Base-by-base conservation (phyloP, 139 green algal species). In the Coelastrella sp. region DNA sequence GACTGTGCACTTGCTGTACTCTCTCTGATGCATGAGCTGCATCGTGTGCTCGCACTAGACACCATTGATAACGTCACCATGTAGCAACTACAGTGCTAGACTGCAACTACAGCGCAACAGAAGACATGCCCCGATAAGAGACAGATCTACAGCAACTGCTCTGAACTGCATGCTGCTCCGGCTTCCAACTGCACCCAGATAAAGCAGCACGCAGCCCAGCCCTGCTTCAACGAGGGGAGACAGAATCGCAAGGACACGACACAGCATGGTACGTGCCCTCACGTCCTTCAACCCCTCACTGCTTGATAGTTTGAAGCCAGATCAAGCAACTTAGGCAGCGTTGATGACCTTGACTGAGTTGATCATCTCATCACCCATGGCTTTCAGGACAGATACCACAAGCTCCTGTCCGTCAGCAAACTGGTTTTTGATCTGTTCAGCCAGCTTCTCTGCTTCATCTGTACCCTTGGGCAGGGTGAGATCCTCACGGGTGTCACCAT, bases 401-500 rank as follows among this genome's bases (percentile, higher is more conserved):
- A 99, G 89, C 87, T 99, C 98, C 91, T 98, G 98, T 82, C 96
- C 95, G 4, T 92, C 93, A 5, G 89, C 91, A 87, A 98, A 98
- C 51, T 95, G 89, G 2, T 88, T 82, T 91, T 96, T 91, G 57
- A 99, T 94, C 79, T 96, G 85, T 45, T 92, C 79, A 23, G 95
- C 94, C 85, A 98, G 93, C 91, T 96, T 98, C 19, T 96, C 94
- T 38, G 89, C 84, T 50, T 99, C 95, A 45, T 98, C 94, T 40
- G 95, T 98, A 84, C 95, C 96, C 74, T 86, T 95, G 69, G 98
- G 98, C 79, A 99, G 94, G 35, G 89, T 93, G 41, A 99, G 93
- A 89, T 99, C 97, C 78, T 99, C 97, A 87, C 96, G 96, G 25
- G 91, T 98, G 90, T 97, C 94, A 86, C 97, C 97, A 37, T 69